Evolutionary conservation across 179 eudicot species (phyloP).

Genomic region (Silene noctiflora): DNA sequence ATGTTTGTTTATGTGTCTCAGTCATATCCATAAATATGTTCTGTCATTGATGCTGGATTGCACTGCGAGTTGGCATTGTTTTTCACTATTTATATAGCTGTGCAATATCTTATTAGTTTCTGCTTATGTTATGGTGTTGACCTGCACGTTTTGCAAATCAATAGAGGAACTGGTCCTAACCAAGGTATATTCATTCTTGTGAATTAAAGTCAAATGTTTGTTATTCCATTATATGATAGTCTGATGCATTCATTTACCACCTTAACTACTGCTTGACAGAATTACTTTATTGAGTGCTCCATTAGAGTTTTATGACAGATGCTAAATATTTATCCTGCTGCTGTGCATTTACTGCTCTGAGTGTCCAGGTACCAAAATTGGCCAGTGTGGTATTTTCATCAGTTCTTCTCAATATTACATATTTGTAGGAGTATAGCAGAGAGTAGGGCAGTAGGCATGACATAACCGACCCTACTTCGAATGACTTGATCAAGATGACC

Average conservation of each 20-base stretch:
- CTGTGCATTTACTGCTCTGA: constrained; percentile 2
- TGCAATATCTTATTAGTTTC: constrained; percentile 13
- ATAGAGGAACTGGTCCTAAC: constrained; percentile 10
- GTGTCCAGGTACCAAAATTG: not conserved
- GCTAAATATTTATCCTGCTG: not conserved
- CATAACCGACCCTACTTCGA: not conserved
- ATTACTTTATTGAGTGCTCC: not conserved
- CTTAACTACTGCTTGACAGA: not conserved
- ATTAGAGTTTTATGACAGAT: not conserved
- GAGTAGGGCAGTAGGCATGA: not conserved
- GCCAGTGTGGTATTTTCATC: not conserved
- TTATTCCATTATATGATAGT: constrained; percentile 21
- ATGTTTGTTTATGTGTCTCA: constrained; percentile 23
- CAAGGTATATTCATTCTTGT: not conserved
- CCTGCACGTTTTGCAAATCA: constrained; percentile 31
- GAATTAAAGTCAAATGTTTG: constrained; percentile 21
- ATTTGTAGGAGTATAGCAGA: not conserved
- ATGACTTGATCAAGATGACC: not conserved
- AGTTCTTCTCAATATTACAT: not conserved
- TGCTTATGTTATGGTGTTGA: constrained; percentile 27
- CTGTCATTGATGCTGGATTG: constrained; percentile 15
- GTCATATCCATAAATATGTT: constrained; percentile 18
- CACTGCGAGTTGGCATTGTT: constrained; percentile 19
- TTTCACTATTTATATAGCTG: constrained; percentile 9
- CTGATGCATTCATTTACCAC: constrained; percentile 3